Evolutionary conservation across 345 rosid genomes (phyloP).

Genomic region (Reutealis trisperma): DNA sequence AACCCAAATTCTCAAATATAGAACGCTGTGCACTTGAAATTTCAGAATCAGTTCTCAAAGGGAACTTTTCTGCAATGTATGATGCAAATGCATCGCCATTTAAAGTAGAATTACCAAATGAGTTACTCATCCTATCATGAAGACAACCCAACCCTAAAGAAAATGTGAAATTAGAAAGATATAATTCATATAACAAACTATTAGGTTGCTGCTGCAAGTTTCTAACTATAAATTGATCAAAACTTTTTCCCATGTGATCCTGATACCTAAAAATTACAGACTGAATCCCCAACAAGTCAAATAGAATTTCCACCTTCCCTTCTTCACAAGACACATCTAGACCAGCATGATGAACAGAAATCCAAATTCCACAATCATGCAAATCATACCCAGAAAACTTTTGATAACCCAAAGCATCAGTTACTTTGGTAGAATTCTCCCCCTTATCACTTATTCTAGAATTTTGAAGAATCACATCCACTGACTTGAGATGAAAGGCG

Average conservation of each 20-base stretch:
- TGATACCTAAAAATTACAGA: constrained; percentile 49
- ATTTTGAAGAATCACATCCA: constrained; percentile 63
- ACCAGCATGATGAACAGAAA: constrained; percentile 47
- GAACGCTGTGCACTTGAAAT: constrained; percentile 38
- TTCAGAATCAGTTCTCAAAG: constrained; percentile 35
- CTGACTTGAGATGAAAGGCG: constrained; percentile 49
- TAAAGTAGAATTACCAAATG: constrained; percentile 30
- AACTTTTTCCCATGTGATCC: constrained; percentile 44
- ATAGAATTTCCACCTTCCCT: constrained; percentile 39
- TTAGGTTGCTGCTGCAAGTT: constrained; percentile 45
- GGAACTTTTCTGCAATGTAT: constrained; percentile 27
- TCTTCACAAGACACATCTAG: constrained; percentile 57
- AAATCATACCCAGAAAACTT: constrained; percentile 30
- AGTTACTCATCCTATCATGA: constrained; percentile 30
- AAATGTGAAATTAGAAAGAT: constrained; percentile 57
- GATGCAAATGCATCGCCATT: constrained; percentile 20
- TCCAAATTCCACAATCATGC: constrained; percentile 58
- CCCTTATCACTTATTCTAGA: constrained; percentile 39
- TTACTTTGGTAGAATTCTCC: constrained; percentile 31
- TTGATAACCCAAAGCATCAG: constrained; percentile 37
- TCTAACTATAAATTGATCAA: constrained; percentile 42
- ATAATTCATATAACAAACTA: constrained; percentile 58
- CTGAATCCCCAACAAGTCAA: constrained; percentile 51
- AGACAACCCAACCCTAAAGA: constrained; percentile 47
- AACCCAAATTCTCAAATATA: constrained; percentile 40